Base-by-base conservation (phyloP, 1,284 basidiomycete genomes). In the Cerrena zonata region DNA sequence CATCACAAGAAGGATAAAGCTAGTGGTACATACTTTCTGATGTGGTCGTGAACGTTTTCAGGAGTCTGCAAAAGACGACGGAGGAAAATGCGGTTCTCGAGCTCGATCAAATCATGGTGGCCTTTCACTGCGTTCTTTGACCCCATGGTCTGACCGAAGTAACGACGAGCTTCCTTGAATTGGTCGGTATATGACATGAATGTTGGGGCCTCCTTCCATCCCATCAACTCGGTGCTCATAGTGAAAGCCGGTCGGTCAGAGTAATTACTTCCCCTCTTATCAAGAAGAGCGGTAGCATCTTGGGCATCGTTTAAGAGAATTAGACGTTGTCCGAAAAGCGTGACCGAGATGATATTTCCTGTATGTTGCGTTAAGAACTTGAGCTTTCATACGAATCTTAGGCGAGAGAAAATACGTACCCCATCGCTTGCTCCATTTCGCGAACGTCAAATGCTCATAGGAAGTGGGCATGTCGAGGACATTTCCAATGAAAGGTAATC, bases 21-120 rank as follows among this genome's bases (percentile, higher is more conserved):
- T 12, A 18, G 42, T 13, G 23, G 42, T 10, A 39, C 53, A 22
- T 41, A 55, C 53, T 48, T 49, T 22, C 53, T 50, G 15, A 55
- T 52, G 34, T 55, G 53, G 15, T 22, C 48, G n/a, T 26, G n/a
- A 11, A 55, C 23, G 23, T 58, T 51, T 10, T 54, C 54, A 7
- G 59, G 58, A 23, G 51, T 45, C 1, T 53, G 53, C 13, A 58
- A 46, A 18, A 61, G 43, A 25, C 52, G 49, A 10, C 43, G 51
- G 25, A 65, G 56, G 40, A 61, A 59, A 23, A 41, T 41, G 43
- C 52, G 54, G 7, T 58, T 83, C 57, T 75, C 74, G 21, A 69
- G 68, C 55, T 72, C 62, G 36, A 84, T 68, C 27, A 82, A 67
- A 0, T 77, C 76, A 44, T 78, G 66, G 57, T 83, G 84, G 2